Base-by-base conservation (phyloP, 495 filamentous ascomycete species). In the Parachaetomium inaequale region DNA sequence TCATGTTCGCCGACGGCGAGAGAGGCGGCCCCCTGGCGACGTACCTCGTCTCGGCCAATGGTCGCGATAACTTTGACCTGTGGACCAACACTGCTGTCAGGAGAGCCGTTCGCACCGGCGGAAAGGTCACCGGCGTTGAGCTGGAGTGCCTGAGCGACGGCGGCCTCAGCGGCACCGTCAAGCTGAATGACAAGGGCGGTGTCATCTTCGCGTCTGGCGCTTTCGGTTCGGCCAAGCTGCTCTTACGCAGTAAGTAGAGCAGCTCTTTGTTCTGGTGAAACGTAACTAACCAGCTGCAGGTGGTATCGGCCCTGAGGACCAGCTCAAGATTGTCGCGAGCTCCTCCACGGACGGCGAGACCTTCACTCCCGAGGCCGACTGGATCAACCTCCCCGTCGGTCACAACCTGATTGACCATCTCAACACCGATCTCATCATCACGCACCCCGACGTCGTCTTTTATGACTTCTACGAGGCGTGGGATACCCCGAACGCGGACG, bases 311-410 rank as follows among this genome's bases (percentile, higher is more conserved):
- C 85, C 84, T 31, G 64, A 72, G 15, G 83, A 85, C 55, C 82
- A 85, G 72, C 82, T 88, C 38, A 73, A 80, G 55, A 66, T 84
- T n/a, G 81, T 87, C 31, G 76, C 80, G 31, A 68, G 74, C 58
- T 82, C 81, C 58, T 82, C 81, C 26, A 68, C 76, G 12, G 78
- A 84, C 58, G 82, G 84, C 12, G 67, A 78, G 17, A 74, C 69
- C 8, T 78, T 85, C 76, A 76, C 82, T 58, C 69, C 67, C 29
- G 68, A 70, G 52, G 68, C 72, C 2, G 62, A 84, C 12, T 91
- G 88, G 87, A 87, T 92, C 67, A 77, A 85, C 58, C 78, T 88
- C n/a, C 88, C 89, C 14, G 88, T 92, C 15, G 88, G 89, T 21
- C 79, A 86, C 64, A 89, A 88, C 66, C 73, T 91, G 29, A 82